Evolutionary conservation across 495 filamentous ascomycete genomes (phyloP), one percentile per base, ranked within the genome.

Genomic region (Xylaria grammica): DNA sequence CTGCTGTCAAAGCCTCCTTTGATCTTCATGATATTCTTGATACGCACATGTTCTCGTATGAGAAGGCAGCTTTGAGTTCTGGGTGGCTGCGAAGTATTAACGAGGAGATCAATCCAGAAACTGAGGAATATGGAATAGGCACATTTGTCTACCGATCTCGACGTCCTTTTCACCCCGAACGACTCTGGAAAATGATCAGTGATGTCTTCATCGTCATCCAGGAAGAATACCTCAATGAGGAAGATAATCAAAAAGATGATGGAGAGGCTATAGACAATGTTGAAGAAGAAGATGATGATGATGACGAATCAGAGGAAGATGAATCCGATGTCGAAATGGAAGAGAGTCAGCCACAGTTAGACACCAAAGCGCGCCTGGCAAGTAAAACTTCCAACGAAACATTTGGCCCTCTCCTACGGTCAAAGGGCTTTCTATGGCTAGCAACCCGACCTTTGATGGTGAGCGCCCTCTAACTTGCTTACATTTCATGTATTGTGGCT

Each of bases 111-210:
- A 84, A 78, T 60, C 85, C 84, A 8, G 85, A 87, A 73, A 86
- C 84, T 1, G 72, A 86, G 32, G 85, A 87, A 76, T 85, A 86
- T 42, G 81, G 80, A 0, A 82, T 87, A 46, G 81, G 82, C 54
- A 87, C 81, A 62, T 86, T 87, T 57, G 83, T 87, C 1, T 86
- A 87, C 65, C 69, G 74, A 20, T 79, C 80, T 0, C 74, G 81
- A 11, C 76, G 82, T 10, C 85, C 85, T 0, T 87, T 87, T 58
- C 81, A 86, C 62, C 80, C 85, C 1, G 74, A 73, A 3, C 69
- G 78, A 13, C 72, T 87, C 2, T 86, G 80, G 69, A 67, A 76
- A 7, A 74, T 83, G 17, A 73, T 86, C 10, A 77, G 86, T 32
- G 78, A 83, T 52, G 85, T 86, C 60, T 87, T 87, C 24, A 61